Evolutionary conservation across 176 grass and related monocot genomes (phyloP).

Genomic region (Phoenix dactylifera): DNA sequence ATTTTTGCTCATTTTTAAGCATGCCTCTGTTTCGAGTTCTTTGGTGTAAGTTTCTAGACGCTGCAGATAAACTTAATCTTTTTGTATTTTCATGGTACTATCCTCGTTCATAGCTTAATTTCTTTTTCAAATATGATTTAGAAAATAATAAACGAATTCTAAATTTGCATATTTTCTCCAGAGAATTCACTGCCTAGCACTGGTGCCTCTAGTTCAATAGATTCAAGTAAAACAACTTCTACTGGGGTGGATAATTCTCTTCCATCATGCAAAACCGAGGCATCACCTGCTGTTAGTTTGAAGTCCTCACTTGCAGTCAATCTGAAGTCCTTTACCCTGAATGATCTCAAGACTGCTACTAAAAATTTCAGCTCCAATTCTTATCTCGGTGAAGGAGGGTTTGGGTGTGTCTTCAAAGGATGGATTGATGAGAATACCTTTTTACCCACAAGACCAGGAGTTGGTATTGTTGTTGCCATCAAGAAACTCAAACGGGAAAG

Average conservation of each 20-base stretch:
- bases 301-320: background rate
- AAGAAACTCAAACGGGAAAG: slow-evolving; percentile 90
- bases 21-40: too few species aligned
- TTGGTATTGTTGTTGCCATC: slow-evolving; percentile 62
- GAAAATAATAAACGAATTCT: background rate
- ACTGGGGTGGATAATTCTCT: slow-evolving; percentile 7
- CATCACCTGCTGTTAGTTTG: too few species aligned
- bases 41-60: too few species aligned
- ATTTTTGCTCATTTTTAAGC: too few species aligned
- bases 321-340: slow-evolving; percentile 58
- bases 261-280: slow-evolving; percentile 8
- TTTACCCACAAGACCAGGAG: slow-evolving; percentile 45
- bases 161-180: slow-evolving; percentile 15
- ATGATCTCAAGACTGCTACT: slow-evolving; percentile 53
- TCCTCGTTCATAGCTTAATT: too few species aligned
- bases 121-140: too few species aligned
- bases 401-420: slow-evolving; percentile 86
- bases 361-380: slow-evolving; percentile 61
- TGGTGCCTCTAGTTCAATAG: slow-evolving; percentile 21
- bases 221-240: slow-evolving; percentile 22
- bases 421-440: slow-evolving; percentile 74
- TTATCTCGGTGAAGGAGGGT: slow-evolving; percentile 75
- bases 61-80: too few species aligned
- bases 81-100: too few species aligned
- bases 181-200: slow-evolving; percentile 29